These are phyloP conservation scores for Neoscytalidium dimidiatum DNA, from an alignment of 2,329 filamentous ascomycete species.

Conservation along the genomic window DNA sequence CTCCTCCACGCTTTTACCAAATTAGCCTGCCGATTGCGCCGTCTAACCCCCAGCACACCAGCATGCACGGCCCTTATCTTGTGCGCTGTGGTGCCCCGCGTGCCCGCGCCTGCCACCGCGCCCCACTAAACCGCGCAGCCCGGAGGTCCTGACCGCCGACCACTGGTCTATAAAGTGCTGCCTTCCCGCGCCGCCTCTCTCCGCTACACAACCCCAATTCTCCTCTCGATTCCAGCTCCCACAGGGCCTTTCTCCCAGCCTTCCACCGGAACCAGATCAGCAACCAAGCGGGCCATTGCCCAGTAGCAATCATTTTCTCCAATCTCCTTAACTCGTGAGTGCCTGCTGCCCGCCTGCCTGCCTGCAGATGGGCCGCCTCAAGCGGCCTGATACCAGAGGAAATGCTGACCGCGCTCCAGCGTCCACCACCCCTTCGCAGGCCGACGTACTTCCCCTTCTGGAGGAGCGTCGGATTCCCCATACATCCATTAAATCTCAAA, in stretches of 20 bases:
- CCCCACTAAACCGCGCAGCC: background rate
- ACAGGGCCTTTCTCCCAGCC: background rate
- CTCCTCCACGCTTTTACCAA: background rate
- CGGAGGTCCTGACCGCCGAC: background rate
- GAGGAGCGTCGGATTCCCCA: conserved; percentile 69
- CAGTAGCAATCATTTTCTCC: conserved; percentile 93
- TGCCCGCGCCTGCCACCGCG: background rate
- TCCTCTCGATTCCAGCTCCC: background rate
- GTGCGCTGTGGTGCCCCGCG: background rate
- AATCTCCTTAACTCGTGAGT: conserved; percentile 96
- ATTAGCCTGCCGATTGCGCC: background rate
- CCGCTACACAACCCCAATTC: background rate
- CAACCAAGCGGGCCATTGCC: conserved; percentile 43
- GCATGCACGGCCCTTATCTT: background rate
- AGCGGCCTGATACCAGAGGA: background rate
- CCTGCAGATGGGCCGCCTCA: background rate
- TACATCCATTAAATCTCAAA: conserved; percentile 37
- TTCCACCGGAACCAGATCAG: background rate
- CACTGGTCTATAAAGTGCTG: conserved; percentile 10
- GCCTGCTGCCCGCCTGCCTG: background rate
- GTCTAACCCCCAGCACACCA: too few relatives aligned
- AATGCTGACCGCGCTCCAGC: conserved; percentile 49
- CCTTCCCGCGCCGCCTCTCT: background rate
- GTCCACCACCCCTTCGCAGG: conserved; percentile 94
- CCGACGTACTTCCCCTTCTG: conserved; percentile 88